Evolutionary conservation across 2,329 filamentous ascomycete species (phyloP).

Genomic region (Aspergillus ochraceoroseus): DNA sequence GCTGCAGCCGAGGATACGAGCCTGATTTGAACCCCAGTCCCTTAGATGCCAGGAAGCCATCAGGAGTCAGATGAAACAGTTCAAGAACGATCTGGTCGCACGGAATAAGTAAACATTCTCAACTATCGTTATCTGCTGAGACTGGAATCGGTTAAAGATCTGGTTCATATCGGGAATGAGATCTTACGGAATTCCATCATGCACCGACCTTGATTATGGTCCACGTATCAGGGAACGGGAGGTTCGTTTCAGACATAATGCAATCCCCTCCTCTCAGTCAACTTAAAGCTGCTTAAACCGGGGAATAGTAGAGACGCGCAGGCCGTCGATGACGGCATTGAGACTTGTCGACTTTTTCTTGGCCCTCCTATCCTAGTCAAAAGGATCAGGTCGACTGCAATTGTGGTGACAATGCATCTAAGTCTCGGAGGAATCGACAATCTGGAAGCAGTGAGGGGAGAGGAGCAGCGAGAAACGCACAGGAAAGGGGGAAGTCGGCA

Average conservation of each 20-base stretch:
- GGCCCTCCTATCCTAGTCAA: not conserved
- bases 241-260: too few species aligned
- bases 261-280: too few species aligned
- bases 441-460: conserved; percentile 4
- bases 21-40: conserved; percentile 15
- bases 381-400: conserved; percentile 11
- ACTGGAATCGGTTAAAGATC: not conserved
- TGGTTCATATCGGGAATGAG: conserved; percentile 2
- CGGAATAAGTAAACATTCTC: conserved; percentile 9
- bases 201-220: conserved; percentile 8
- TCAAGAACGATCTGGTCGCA: conserved; percentile 12
- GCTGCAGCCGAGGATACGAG: conserved; percentile 17
- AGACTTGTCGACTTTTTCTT: too few species aligned
- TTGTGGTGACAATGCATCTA: conserved; percentile 7
- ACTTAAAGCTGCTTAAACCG: too few species aligned
- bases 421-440: conserved; percentile 3
- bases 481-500: not conserved
- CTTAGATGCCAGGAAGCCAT: conserved; percentile 4
- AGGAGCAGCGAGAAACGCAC: not conserved
- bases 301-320: too few species aligned
- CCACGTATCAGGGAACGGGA: conserved; percentile 4
- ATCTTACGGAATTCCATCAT: conserved; percentile 12
- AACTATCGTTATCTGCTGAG: conserved; percentile 3
- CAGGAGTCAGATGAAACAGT: conserved; percentile 4
- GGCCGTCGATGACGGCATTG: too few species aligned